phyloP scores from a whole-genome alignment of 108 stramenopile genomes.

The Pseudonitzschia pungens region DNA sequence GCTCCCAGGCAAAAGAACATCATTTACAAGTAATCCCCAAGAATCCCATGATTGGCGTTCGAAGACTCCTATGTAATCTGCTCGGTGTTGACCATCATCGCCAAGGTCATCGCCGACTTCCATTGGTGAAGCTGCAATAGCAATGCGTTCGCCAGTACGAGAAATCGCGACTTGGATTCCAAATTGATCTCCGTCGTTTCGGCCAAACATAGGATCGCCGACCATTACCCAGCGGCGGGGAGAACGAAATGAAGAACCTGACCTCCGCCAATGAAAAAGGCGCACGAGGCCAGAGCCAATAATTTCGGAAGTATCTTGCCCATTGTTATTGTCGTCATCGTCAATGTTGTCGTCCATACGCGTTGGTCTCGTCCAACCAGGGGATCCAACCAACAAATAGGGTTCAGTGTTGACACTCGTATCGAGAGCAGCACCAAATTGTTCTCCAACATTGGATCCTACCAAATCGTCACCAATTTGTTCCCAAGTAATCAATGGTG shows the following conservation, averaged over 20 bases:
- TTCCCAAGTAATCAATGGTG: neutral
- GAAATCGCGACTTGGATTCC: conserved; percentile 20
- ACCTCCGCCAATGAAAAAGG: conserved; percentile 26
- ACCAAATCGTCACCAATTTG: conserved; percentile 26
- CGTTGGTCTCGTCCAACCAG: conserved; percentile 1
- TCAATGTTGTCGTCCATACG: neutral
- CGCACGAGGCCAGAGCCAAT: conserved; percentile 23
- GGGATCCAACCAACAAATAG: conserved; percentile 26
- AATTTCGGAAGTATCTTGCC: neutral
- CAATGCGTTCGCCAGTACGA: conserved; percentile 17
- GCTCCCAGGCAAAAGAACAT: neutral
- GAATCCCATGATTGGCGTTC: conserved; percentile 20
- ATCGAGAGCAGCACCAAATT: conserved; percentile 20
- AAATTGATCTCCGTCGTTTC: conserved; percentile 9
- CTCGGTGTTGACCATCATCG: neutral
- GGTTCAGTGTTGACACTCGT: conserved; percentile 25
- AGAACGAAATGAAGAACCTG: conserved; percentile 14
- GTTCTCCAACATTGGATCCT: conserved; percentile 22
- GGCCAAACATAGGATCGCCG: conserved; percentile 11
- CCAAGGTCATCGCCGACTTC: no score
- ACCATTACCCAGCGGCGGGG: conserved; percentile 21
- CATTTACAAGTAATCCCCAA: conserved; percentile 7
- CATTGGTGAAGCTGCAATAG: neutral
- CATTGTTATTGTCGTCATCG: neutral
- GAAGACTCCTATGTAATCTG: conserved; percentile 19